Evolutionary conservation across 306 rosid species (phyloP), one percentile per base, ranked within the genome.

Genomic region (Quercus berberidifolia): DNA sequence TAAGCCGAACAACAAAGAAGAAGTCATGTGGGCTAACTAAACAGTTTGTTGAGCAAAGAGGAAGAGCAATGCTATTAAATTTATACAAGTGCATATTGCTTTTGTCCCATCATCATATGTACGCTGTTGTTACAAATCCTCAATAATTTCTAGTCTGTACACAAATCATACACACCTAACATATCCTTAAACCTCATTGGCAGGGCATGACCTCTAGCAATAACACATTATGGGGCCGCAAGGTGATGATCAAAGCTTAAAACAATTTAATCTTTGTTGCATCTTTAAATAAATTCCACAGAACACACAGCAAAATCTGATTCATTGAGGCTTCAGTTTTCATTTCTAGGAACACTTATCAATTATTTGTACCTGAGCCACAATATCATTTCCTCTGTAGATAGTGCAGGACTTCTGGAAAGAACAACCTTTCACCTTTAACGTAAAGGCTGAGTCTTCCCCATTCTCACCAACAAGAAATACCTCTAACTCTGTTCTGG

Each of bases 331-430:
- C 59, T 17, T 15, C n/a, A 69, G 12, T 20, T 58, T 7, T 17
- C 56, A 31, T 51, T 20, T 73, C 10, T 28, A 62, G 73, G 51
- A 15, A 67, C 15, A 12, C n/a, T 74, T 71, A 8, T 13, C 54
- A 30, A 7, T 63, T 19, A 28, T 38, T 38, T 18, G 46, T 83
- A 94, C 99, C 99, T 95, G 98, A 62, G 97, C 99, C 17, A 95
- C 89, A 74, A 90, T 81, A 46, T 76, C 82, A 80, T 69, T 62
- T 78, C 79, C 90, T 73, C 74, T 80, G 76, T 88, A 92, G 55
- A 95, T 83, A 74, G 71, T 81, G 82, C 96, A 95, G 26, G 97
- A 87, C 87, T 78, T 91, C 82, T 64, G 81, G 81, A 83, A 92
- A 71, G 97, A 90, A 14, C 76, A 89, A 23, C 99, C 99, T 56